phyloP scores from a whole-genome alignment of 1,284 basidiomycete species.

The Puccinia hordei region DNA sequence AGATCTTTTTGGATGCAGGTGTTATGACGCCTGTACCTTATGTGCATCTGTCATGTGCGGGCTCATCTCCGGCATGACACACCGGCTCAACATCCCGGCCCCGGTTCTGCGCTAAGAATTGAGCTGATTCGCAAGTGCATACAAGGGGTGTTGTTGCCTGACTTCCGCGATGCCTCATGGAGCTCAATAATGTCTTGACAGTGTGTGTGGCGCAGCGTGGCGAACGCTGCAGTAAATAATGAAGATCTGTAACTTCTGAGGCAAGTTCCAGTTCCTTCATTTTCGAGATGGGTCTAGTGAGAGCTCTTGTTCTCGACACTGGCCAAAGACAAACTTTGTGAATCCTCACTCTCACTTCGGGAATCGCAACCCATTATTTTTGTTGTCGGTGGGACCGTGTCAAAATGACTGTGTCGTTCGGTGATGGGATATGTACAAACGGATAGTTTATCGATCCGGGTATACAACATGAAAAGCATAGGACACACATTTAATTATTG shows the following conservation, averaged over 20 bases:
- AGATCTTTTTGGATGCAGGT: background rate
- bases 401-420: background rate
- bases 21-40: too few species aligned
- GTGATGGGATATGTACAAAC: background rate
- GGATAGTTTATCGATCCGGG: background rate
- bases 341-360: background rate
- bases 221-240: background rate
- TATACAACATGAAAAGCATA: background rate
- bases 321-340: background rate
- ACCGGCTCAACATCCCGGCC: slow-evolving; percentile 5
- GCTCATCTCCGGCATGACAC: background rate
- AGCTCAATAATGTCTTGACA: background rate
- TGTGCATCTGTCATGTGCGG: too few species aligned
- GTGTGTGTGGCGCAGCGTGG: too few species aligned
- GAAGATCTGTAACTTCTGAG: background rate
- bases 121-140: background rate
- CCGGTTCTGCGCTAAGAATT: background rate
- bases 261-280: background rate
- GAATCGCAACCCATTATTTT: too few species aligned
- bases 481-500: background rate
- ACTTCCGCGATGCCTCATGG: background rate
- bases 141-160: too few species aligned
- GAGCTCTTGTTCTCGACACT: background rate
- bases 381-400: background rate
- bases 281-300: background rate